phyloP scores from a whole-genome alignment of 164 flowering plant species.

The Sextonia rubra region DNA sequence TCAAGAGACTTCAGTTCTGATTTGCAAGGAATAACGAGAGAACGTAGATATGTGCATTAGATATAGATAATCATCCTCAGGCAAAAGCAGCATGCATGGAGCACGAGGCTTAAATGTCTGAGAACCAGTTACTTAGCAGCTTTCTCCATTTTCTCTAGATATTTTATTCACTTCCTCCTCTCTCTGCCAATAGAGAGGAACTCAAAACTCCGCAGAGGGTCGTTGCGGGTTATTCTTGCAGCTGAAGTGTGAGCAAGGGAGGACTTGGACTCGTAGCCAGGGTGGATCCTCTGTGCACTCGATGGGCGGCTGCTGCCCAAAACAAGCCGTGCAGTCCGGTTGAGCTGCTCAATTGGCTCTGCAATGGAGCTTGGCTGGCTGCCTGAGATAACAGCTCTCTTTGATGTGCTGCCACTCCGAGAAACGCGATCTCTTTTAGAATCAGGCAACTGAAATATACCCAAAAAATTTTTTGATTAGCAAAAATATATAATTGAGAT shows the following conservation, averaged over 20 bases:
- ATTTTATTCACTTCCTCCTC: slow-evolving; percentile 29
- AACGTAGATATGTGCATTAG: not conserved
- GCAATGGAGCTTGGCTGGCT: slow-evolving; percentile 28
- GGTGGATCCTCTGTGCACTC: slow-evolving; percentile 27
- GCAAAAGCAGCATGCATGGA: not conserved
- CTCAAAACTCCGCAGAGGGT: slow-evolving; percentile 41
- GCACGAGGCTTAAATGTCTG: not conserved
- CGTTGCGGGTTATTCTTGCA: slow-evolving; percentile 29
- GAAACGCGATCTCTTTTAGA: slow-evolving; percentile 20
- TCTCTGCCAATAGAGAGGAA: slow-evolving; percentile 44
- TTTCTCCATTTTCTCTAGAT: not conserved
- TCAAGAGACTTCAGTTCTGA: not conserved
- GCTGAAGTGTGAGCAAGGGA: slow-evolving; percentile 23
- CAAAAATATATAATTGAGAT: not conserved
- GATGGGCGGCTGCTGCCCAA: slow-evolving; percentile 32
- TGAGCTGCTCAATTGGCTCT: slow-evolving; percentile 18
- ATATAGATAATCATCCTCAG: not conserved
- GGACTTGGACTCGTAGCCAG: slow-evolving; percentile 35
- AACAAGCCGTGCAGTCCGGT: slow-evolving; percentile 17
- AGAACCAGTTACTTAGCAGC: not conserved
- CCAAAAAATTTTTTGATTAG: not conserved
- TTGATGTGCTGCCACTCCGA: slow-evolving; percentile 24
- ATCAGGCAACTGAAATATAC: slow-evolving; percentile 9
- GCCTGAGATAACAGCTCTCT: slow-evolving; percentile 22
- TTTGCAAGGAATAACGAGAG: not conserved